A percentile compares a stretch with the other conserved stretches of the same genome.
Evolutionary conservation across 345 rosid genomes (phyloP).

Genomic region (Rhodamnia rubescens): DNA sequence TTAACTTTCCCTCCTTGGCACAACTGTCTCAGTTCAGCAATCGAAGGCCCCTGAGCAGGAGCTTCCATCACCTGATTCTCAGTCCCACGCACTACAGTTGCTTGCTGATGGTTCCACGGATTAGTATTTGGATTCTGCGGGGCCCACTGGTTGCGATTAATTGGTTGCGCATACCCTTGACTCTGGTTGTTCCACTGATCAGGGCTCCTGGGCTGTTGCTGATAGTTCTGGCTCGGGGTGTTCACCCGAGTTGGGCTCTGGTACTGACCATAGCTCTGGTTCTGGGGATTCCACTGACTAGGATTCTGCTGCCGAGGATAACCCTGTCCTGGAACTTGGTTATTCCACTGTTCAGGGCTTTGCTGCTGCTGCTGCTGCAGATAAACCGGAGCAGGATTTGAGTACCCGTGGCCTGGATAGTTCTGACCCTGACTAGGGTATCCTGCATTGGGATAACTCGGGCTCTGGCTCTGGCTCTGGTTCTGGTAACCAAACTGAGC

Average conservation of each 20-base stretch:
- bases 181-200: slow-evolving; percentile 20
- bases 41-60: slow-evolving; percentile 2
- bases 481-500: neutral
- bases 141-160: slow-evolving; percentile 25
- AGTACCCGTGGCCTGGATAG: neutral
- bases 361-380: neutral
- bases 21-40: slow-evolving; percentile 14
- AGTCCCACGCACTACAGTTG: neutral
- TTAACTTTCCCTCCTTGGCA: slow-evolving; percentile 27
- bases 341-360: neutral
- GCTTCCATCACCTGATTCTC: neutral
- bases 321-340: neutral
- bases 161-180: slow-evolving; percentile 18
- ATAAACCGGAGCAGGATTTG: neutral
- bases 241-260: neutral
- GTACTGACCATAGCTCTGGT: slow-evolving; percentile 1
- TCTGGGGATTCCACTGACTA: slow-evolving; percentile 17
- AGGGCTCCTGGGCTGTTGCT: slow-evolving; percentile 7
- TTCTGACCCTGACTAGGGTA: slow-evolving; percentile 1
- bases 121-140: slow-evolving; percentile 22
- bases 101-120: slow-evolving; percentile 17
- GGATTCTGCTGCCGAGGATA: neutral
- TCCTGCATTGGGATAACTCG: neutral
- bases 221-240: neutral
- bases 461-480: neutral